Evolutionary conservation across 805 yeast genomes (phyloP), one percentile per base, ranked within the genome.

Genomic region (Lachancea meyersii): DNA sequence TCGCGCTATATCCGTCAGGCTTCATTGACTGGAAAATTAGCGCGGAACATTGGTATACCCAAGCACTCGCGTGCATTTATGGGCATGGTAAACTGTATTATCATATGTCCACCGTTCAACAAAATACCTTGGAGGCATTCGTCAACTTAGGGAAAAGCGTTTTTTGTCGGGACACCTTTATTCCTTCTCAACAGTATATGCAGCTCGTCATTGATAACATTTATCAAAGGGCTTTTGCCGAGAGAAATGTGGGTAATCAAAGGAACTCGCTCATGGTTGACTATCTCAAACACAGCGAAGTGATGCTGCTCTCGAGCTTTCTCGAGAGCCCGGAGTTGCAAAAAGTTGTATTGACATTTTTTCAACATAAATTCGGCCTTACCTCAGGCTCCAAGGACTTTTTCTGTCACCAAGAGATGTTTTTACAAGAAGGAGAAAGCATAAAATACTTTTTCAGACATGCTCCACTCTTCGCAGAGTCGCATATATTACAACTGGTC

Each of bases 1-100:
- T 86, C 51, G 93, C 94, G 0, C 66, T 86, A 33, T 85, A 84
- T 53, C 81, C 88, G 6, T 80, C 88, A 1, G 75, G 82, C 39
- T 82, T 76, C 57, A 83, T 85, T 49, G 95, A 86, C 61, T 86
- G 96, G 96, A 83, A 85, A 58, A 62, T 80, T 16, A 75, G 86
- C 44, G 82, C 94, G 1, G 88, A 84, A 59, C 78, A 79, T 58
- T 86, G 96, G 96, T 86, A 86, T 55, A 70, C 77, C 20, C 70
- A 77, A 21, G 80, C 94, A 3, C 75, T 84, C 76, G 75, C 76
- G 51, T 75, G 83, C 13, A 79, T 80, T 48, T 85, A 80, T 55
- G 89, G 93, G 2, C 88, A 82, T 54, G 96, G 96, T 2, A 84
- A 87, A 58, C 74, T 86, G 16, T 86, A 86, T 54, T 86, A 86